Evolutionary conservation across 2,329 filamentous ascomycete genomes (phyloP).

Genomic region (Juglanconis sp.): DNA sequence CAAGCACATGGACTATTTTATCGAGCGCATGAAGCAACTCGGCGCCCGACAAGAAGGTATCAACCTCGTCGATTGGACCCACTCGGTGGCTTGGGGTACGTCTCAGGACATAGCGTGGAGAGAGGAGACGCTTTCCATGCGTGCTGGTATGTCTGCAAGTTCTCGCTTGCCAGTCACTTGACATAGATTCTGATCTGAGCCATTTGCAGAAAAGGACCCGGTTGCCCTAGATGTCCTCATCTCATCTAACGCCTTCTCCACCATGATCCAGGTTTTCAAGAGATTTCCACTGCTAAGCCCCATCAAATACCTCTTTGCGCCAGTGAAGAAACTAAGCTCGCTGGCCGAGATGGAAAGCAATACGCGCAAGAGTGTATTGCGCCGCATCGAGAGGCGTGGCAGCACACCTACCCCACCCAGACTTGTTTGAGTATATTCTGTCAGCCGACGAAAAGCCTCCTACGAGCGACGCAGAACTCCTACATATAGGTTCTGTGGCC

Average conservation of each 20-base stretch:
- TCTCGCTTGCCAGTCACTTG: neutral
- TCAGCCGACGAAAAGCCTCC: neutral
- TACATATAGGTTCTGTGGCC: neutral
- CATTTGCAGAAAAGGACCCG: neutral
- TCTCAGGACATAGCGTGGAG: neutral
- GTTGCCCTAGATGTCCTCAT: neutral
- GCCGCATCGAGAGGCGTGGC: neutral
- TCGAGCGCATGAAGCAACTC: neutral
- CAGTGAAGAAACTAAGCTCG: neutral
- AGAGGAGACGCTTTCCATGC: neutral
- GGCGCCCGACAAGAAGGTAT: neutral
- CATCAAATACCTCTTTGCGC: neutral
- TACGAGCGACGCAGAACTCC: neutral
- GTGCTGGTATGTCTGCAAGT: neutral
- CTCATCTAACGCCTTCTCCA: neutral
- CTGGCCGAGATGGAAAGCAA: neutral
- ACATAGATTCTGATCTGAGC: neutral
- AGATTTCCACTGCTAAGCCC: neutral
- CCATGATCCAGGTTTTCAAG: constrained; percentile 3
- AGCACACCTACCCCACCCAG: neutral
- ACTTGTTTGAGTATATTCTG: neutral
- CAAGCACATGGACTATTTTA: constrained; percentile 2
- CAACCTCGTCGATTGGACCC: neutral
- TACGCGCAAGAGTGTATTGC: neutral
- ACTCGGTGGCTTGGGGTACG: neutral